Evolutionary conservation across 2,329 filamentous ascomycete species (phyloP).

Genomic region (Talaromyces sp.): DNA sequence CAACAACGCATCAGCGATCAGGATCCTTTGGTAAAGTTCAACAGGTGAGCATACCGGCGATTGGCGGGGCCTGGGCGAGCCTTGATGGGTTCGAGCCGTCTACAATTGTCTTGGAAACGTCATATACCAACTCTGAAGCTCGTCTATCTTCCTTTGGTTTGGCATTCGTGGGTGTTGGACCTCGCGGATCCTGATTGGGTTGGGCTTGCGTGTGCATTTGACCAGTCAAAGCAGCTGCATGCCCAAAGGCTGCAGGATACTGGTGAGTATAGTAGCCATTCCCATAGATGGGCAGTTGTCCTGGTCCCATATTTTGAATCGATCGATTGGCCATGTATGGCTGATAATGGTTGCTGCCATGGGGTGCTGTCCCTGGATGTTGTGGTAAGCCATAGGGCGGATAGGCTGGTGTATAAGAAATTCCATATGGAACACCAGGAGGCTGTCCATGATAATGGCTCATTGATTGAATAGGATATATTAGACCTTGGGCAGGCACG

Average conservation of each 20-base stretch:
- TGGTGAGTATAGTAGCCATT: conserved; percentile 30
- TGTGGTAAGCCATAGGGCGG: conserved; percentile 29
- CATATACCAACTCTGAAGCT: conserved; percentile 25
- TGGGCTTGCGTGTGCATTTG: conserved; percentile 11
- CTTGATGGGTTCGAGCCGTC: conserved; percentile 40
- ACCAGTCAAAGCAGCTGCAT: conserved; percentile 8
- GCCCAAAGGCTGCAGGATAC: conserved; percentile 27
- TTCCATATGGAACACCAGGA: conserved; percentile 25
- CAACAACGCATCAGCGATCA: conserved; percentile 2
- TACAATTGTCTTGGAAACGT: conserved; percentile 41
- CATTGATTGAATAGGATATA: conserved; percentile 35
- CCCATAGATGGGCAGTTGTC: conserved; percentile 27
- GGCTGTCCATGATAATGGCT: conserved; percentile 26
- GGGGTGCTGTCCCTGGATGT: conserved; percentile 18
- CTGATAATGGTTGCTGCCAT: conserved; percentile 24
- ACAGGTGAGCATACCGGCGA: conserved; percentile 24
- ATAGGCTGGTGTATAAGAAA: conserved; percentile 31
- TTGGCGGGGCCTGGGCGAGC: conserved; percentile 14
- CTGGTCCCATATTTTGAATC: conserved; percentile 21
- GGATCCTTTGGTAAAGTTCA: not conserved
- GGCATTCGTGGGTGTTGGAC: not conserved
- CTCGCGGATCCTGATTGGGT: conserved; percentile 7
- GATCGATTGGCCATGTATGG: conserved; percentile 22
- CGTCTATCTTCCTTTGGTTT: conserved; percentile 22
- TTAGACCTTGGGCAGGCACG: conserved; percentile 27